A percentile compares a stretch with the other conserved stretches of the same genome.
These are phyloP conservation scores for Sequoiadendron giganteum DNA, from an alignment of 75 land plant genomes.

Conservation along the genomic window DNA sequence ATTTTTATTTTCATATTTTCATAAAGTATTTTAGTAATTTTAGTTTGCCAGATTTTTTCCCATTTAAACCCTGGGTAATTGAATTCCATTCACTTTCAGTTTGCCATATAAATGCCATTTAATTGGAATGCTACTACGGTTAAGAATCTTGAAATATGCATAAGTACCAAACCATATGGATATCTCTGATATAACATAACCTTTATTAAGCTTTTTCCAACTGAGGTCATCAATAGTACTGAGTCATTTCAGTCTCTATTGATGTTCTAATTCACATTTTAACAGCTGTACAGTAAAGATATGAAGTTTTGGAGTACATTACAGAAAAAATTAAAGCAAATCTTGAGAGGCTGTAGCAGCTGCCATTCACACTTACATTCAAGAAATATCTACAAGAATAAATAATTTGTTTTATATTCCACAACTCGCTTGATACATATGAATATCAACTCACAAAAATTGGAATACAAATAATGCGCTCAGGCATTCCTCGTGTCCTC, in stretches of 20 bases:
- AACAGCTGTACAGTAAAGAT: background rate
- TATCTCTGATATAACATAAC: background rate
- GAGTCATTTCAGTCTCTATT: background rate
- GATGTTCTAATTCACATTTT: background rate
- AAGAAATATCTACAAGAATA: constrained; percentile 2
- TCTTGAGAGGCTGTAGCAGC: background rate
- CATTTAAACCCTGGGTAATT: too few species aligned
- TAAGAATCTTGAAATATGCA: background rate
- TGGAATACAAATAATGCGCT: constrained; percentile 14
- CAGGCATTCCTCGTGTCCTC: constrained; percentile 3
- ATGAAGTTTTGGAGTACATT: background rate
- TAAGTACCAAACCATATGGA: background rate
- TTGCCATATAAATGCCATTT: too few species aligned
- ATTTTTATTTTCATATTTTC: too few species aligned
- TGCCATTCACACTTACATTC: background rate
- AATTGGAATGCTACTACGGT: too few species aligned
- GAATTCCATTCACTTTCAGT: too few species aligned
- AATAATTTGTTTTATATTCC: constrained; percentile 6
- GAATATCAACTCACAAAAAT: constrained; percentile 11
- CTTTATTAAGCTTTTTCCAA: background rate
- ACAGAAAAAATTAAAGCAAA: background rate
- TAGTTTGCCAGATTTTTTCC: too few species aligned
- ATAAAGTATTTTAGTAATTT: too few species aligned
- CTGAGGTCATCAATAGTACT: background rate
- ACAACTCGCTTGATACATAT: constrained; percentile 7